Evolutionary conservation across 2,329 filamentous ascomycete species (phyloP).

Genomic region (Neophaeococcomyces mojaviensis): DNA sequence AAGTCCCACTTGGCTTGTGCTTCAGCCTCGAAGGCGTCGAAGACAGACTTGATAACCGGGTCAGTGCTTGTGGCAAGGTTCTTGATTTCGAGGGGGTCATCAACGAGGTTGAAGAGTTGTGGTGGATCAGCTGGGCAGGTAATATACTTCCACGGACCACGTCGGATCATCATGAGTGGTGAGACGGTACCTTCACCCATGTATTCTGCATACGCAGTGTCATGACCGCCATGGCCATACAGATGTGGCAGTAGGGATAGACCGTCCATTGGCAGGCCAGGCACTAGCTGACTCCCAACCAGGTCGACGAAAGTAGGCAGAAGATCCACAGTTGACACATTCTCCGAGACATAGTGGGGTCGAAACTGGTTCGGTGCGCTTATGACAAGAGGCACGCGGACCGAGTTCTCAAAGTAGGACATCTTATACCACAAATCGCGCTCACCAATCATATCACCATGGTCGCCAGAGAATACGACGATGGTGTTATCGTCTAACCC

Average conservation of each 20-base stretch:
- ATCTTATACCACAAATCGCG: conserved; percentile 93
- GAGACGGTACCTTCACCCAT: conserved; percentile 86
- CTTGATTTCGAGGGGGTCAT: conserved; percentile 66
- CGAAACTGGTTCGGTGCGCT: conserved; percentile 69
- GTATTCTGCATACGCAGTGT: conserved; percentile 92
- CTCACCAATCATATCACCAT: conserved; percentile 94
- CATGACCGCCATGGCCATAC: conserved; percentile 50
- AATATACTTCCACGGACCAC: conserved; percentile 84
- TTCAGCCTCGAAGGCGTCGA: conserved; percentile 62
- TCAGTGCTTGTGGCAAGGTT: conserved; percentile 53
- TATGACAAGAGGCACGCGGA: conserved; percentile 79
- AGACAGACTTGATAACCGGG: conserved; percentile 30
- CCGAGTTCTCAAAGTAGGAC: conserved; percentile 89
- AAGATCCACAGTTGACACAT: conserved; percentile 85
- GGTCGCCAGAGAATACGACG: conserved; percentile 85
- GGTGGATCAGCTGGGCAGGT: conserved; percentile 76
- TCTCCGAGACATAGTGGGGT: conserved; percentile 69
- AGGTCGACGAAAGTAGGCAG: conserved; percentile 82
- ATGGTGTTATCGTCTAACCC: conserved; percentile 78
- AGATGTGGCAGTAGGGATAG: conserved; percentile 71
- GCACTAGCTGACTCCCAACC: conserved; percentile 61
- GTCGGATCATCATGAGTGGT: conserved; percentile 88
- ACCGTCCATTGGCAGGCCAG: conserved; percentile 76
- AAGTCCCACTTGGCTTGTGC: conserved; percentile 74
- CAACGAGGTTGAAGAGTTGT: conserved; percentile 71